Evolutionary conservation across 1,284 basidiomycete species (phyloP).

Genomic region (Trichosporon asahii): DNA sequence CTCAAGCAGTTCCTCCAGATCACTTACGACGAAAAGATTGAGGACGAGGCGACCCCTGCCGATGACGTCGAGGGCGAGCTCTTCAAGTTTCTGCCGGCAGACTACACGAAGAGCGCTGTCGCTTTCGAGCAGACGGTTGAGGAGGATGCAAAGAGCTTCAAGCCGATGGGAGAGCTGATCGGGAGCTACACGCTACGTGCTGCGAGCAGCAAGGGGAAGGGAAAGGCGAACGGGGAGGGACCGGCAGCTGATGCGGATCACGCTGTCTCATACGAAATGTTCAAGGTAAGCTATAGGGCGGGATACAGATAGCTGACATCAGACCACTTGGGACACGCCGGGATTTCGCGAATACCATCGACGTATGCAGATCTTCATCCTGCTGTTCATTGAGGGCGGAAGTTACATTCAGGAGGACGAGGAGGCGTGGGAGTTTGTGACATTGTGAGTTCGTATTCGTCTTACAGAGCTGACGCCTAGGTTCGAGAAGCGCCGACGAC

Average conservation of each 20-base stretch:
- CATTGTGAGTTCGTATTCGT: slow-evolving; percentile 59
- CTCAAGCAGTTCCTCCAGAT: slow-evolving; percentile 73
- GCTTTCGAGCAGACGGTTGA: slow-evolving; percentile 68
- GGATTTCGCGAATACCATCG: slow-evolving; percentile 90
- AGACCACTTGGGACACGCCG: slow-evolving; percentile 80
- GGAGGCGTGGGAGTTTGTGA: slow-evolving; percentile 80
- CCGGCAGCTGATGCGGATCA: slow-evolving; percentile 58
- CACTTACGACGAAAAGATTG: slow-evolving; percentile 64
- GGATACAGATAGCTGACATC: slow-evolving; percentile 9
- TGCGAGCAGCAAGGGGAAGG: slow-evolving; percentile 57
- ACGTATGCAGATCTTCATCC: slow-evolving; percentile 90
- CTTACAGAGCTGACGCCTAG: slow-evolving; percentile 51
- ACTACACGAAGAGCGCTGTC: slow-evolving; percentile 64
- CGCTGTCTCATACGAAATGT: slow-evolving; percentile 72
- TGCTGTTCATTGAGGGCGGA: slow-evolving; percentile 92
- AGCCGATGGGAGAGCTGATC: slow-evolving; percentile 71
- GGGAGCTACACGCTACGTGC: slow-evolving; percentile 65
- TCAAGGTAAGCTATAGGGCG: slow-evolving; percentile 62
- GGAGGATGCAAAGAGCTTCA: slow-evolving; percentile 68
- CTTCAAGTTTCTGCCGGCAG: slow-evolving; percentile 73
- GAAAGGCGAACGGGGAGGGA: slow-evolving; percentile 38
- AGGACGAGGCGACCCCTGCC: slow-evolving; percentile 66
- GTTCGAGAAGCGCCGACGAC: slow-evolving; percentile 74
- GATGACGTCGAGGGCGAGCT: slow-evolving; percentile 83
- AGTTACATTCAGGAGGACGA: slow-evolving; percentile 87